A percentile compares a stretch with the other conserved stretches of the same genome.
These are phyloP conservation scores for Hysterium pulicare DNA, from an alignment of 2,329 filamentous ascomycete species.

Conservation along the genomic window DNA sequence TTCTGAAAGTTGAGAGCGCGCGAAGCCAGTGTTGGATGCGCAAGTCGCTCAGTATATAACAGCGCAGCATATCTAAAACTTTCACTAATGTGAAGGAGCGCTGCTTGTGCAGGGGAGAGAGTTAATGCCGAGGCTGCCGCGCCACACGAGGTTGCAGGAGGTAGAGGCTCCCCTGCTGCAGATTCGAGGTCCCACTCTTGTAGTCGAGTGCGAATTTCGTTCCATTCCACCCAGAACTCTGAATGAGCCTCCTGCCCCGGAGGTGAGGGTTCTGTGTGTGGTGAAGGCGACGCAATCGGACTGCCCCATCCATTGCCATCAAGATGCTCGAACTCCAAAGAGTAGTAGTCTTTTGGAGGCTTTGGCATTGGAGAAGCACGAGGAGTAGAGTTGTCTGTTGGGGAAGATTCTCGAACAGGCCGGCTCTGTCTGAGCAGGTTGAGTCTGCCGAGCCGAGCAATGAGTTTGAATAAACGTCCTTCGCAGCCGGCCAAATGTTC, in stretches of 20 bases:
- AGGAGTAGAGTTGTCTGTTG: slow-evolving; percentile 25
- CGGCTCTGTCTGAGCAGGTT: slow-evolving; percentile 76
- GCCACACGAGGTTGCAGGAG: slow-evolving; percentile 16
- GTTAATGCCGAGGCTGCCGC: slow-evolving; percentile 7
- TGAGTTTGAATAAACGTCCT: slow-evolving; percentile 77
- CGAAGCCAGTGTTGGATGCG: slow-evolving; percentile 69
- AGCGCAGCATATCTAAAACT: slow-evolving; percentile 87
- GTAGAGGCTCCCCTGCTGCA: slow-evolving; percentile 23
- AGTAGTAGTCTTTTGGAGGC: slow-evolving; percentile 49
- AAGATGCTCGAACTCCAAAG: slow-evolving; percentile 55
- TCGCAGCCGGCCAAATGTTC: slow-evolving; percentile 90
- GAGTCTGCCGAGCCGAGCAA: slow-evolving; percentile 77
- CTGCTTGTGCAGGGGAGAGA: slow-evolving; percentile 57
- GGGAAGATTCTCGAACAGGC: slow-evolving; percentile 38
- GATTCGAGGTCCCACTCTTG: slow-evolving; percentile 72
- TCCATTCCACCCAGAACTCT: slow-evolving; percentile 84
- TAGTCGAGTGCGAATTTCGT: slow-evolving; percentile 69
- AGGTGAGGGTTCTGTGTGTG: slow-evolving; percentile 40
- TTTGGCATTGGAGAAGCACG: slow-evolving; percentile 31
- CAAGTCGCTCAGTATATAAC: slow-evolving; percentile 84
- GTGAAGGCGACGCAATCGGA: slow-evolving; percentile 34
- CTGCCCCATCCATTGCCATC: slow-evolving; percentile 66
- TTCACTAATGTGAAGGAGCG: slow-evolving; percentile 80
- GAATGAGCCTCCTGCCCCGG: slow-evolving; percentile 53
- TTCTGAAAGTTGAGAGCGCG: slow-evolving; percentile 76